phyloP scores from a whole-genome alignment of 2,329 filamentous ascomycete species.

The Tolypocladium paradoxum region DNA sequence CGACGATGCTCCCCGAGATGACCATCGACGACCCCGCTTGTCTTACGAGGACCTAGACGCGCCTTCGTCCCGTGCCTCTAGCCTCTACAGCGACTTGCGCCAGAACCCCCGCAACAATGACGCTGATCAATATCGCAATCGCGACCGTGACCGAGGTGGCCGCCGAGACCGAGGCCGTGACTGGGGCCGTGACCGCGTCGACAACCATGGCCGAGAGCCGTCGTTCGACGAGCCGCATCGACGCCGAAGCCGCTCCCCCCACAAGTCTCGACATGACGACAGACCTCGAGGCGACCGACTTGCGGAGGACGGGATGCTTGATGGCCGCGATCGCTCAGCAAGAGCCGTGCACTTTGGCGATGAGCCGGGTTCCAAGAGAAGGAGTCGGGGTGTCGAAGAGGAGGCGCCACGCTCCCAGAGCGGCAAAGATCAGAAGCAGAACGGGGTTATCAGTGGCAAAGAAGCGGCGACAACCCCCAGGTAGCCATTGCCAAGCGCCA shows the following conservation, averaged over 20 bases:
- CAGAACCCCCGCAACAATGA: conserved; percentile 11
- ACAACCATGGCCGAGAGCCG: conserved; percentile 26
- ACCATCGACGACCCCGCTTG: conserved; percentile 1
- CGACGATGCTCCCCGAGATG: conserved; percentile 1
- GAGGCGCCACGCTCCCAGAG: not conserved
- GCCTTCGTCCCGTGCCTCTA: not conserved
- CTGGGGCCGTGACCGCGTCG: conserved; percentile 8
- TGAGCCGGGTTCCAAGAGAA: not conserved
- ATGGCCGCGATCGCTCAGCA: not conserved
- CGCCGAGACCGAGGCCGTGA: conserved; percentile 29
- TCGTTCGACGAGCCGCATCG: conserved; percentile 42
- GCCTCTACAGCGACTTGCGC: not conserved
- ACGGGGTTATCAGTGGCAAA: not conserved
- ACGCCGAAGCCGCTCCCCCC: conserved; percentile 44
- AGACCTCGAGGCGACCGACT: conserved; percentile 23
- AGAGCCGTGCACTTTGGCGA: not conserved
- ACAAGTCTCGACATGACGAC: conserved; percentile 26
- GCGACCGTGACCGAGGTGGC: conserved; percentile 20
- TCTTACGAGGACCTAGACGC: conserved; percentile 4
- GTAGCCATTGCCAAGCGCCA: not conserved
- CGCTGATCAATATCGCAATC: conserved; percentile 27
- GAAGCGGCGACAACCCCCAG: not conserved
- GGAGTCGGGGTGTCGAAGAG: not conserved
- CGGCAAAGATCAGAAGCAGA: not conserved
- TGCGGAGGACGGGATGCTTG: conserved; percentile 14